phyloP scores from a whole-genome alignment of 768 basidiomycete species.

The Lenzites betulinus region DNA sequence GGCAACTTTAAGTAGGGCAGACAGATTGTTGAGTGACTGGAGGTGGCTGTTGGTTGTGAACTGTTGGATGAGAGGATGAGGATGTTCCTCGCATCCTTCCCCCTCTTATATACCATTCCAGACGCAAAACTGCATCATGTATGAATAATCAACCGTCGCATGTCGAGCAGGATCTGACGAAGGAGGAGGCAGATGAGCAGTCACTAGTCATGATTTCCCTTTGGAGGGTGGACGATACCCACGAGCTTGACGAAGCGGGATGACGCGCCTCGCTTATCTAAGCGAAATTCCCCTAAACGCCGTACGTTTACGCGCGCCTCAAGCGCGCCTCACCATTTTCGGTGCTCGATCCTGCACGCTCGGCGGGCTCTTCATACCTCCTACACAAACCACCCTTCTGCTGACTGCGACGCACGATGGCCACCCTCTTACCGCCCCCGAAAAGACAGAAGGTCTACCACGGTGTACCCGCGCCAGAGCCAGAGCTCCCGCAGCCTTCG shows the following conservation, averaged over 20 bases:
- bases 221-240: constrained; percentile 14
- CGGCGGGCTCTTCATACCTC: not conserved
- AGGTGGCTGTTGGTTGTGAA: too few relatives aligned
- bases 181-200: not conserved
- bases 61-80: not conserved
- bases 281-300: constrained; percentile 1
- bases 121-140: not conserved
- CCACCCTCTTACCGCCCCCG: constrained; percentile 83
- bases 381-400: constrained; percentile 3
- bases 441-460: constrained; percentile 86
- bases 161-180: constrained; percentile 1
- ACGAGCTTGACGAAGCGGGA: constrained; percentile 13
- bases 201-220: constrained; percentile 4
- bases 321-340: constrained; percentile 16
- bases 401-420: constrained; percentile 51
- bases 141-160: constrained; percentile 12
- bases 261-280: constrained; percentile 12
- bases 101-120: not conserved
- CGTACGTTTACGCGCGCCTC: constrained; percentile 3
- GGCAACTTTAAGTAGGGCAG: constrained; percentile 2
- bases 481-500: constrained; percentile 46
- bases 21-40: constrained; percentile 12
- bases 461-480: constrained; percentile 65
- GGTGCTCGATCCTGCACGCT: constrained; percentile 17
- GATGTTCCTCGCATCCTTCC: not conserved